A percentile compares a stretch with the other conserved stretches of the same genome.
Evolutionary conservation across 306 rosid species (phyloP).

Genomic region (Pyrus pyrifolia): DNA sequence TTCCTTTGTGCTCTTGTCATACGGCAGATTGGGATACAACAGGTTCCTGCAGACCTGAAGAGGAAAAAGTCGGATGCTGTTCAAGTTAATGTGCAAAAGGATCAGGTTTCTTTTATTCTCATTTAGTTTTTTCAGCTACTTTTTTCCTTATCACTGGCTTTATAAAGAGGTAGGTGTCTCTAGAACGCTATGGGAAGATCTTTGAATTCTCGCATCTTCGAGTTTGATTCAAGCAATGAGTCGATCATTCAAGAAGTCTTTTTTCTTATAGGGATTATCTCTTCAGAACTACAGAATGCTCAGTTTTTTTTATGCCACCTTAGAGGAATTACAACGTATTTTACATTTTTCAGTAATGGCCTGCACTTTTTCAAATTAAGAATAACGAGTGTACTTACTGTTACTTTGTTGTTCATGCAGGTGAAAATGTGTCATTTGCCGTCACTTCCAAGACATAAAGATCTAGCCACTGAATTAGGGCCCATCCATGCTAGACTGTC

Average conservation of each 20-base stretch:
- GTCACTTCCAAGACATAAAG: constrained; percentile 62
- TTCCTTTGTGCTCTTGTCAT: constrained; percentile 14
- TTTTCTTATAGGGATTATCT: neutral
- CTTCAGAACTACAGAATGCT: neutral
- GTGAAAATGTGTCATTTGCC: constrained; percentile 64
- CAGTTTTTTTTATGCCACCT: neutral
- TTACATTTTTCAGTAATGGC: neutral
- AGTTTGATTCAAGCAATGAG: neutral
- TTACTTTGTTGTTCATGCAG: constrained; percentile 29
- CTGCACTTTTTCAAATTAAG: neutral
- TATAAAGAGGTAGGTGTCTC: neutral
- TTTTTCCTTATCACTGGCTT: neutral
- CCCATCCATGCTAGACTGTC: constrained; percentile 72
- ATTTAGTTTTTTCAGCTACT: neutral
- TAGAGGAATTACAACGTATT: neutral
- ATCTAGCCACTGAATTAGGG: constrained; percentile 50
- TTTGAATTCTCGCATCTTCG: neutral
- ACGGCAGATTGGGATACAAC: constrained; percentile 73
- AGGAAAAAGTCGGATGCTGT: constrained; percentile 56
- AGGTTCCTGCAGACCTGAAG: constrained; percentile 50
- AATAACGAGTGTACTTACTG: neutral
- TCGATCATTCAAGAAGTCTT: constrained; percentile 2
- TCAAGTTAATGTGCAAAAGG: constrained; percentile 40
- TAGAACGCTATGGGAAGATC: neutral
- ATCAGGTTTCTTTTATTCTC: constrained; percentile 51